phyloP scores from a whole-genome alignment of 2,329 filamentous ascomycete species.

The Emmonsiellopsis sp. region DNA sequence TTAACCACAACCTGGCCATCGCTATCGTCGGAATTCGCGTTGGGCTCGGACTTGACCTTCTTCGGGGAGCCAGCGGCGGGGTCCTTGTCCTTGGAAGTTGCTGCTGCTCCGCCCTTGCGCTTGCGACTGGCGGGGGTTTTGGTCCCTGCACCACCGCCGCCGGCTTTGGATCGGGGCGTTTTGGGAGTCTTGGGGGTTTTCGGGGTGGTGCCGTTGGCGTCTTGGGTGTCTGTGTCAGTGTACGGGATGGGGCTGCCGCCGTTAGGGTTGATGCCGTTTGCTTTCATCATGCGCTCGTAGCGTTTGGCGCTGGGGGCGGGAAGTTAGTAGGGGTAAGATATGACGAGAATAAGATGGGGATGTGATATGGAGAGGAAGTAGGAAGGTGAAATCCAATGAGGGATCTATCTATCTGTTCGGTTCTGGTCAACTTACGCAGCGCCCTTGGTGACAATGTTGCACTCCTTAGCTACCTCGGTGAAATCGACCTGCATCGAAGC shows the following conservation, averaged over 20 bases:
- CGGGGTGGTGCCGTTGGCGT: conserved; percentile 17
- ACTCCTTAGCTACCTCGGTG: conserved; percentile 52
- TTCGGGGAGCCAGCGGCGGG: neutral
- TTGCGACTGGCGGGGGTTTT: conserved; percentile 13
- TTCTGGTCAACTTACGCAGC: conserved; percentile 52
- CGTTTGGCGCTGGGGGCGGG: conserved; percentile 48
- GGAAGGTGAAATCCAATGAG: neutral
- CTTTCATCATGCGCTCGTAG: conserved; percentile 57
- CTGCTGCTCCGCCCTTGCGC: conserved; percentile 9
- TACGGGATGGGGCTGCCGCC: conserved; percentile 4
- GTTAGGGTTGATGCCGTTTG: conserved; percentile 38
- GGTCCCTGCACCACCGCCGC: conserved; percentile 7
- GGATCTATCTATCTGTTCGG: neutral
- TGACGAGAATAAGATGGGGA: neutral
- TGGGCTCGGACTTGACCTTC: conserved; percentile 9
- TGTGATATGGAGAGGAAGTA: neutral
- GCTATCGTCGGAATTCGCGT: conserved; percentile 5
- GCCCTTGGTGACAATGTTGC: conserved; percentile 53
- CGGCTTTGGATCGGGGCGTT: conserved; percentile 18
- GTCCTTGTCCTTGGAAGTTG: neutral
- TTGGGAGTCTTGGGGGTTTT: conserved; percentile 10
- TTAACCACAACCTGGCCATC: neutral
- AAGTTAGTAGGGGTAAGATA: conserved; percentile 3
- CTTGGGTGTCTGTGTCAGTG: conserved; percentile 2
- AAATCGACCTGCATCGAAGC: conserved; percentile 50